Evolutionary conservation across 176 grass and related monocot species (phyloP).

Genomic region (Microstegium vimineum): DNA sequence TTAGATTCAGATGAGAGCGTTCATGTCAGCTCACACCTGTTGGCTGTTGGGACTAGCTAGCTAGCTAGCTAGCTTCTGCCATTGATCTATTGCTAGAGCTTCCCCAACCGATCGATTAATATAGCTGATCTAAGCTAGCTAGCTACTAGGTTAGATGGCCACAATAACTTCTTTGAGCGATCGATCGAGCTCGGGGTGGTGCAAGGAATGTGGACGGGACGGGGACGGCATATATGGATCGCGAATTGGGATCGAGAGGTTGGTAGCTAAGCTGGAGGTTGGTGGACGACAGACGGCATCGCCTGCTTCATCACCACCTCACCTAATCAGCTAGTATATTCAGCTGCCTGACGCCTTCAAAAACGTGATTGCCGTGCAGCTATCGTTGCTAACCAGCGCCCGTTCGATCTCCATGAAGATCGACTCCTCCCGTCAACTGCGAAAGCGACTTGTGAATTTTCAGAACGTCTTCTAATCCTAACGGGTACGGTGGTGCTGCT

Average conservation of each 20-base stretch:
- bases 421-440: not conserved
- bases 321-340: conserved; percentile 10
- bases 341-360: not conserved
- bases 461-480: not conserved
- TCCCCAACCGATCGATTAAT: not conserved
- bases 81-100: too few relatives aligned
- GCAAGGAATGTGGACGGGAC: conserved; percentile 4
- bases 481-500: too few relatives aligned
- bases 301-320: conserved; percentile 6
- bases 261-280: conserved; percentile 73
- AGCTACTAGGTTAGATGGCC: not conserved
- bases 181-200: not conserved
- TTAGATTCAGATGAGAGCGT: not conserved
- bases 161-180: not conserved
- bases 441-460: not conserved
- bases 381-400: not conserved
- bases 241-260: conserved; percentile 5
- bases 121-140: not conserved
- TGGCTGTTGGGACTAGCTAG: not conserved
- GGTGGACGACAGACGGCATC: conserved; percentile 54
- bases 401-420: not conserved
- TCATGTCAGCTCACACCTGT: not conserved
- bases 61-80: too few relatives aligned
- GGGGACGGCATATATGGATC: conserved; percentile 5
- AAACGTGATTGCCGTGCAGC: conserved; percentile 10